phyloP scores from a whole-genome alignment of 257 asterid genomes.

The Nicotiana noctiflora region DNA sequence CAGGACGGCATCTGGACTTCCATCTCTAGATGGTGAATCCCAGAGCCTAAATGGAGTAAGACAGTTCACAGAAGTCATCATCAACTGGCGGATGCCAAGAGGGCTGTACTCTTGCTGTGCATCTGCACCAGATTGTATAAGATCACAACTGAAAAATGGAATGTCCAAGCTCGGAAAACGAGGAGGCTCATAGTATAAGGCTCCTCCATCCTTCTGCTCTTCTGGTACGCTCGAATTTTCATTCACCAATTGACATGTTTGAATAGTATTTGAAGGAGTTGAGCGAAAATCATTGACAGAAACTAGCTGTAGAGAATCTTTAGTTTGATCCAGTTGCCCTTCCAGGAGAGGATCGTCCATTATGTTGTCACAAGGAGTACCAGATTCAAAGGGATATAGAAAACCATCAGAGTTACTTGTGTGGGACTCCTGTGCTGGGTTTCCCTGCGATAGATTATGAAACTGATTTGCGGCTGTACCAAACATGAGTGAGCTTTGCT shows the following conservation, averaged over 20 bases:
- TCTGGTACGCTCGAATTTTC: conserved; percentile 19
- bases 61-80: conserved; percentile 62
- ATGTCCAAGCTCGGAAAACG: conserved; percentile 86
- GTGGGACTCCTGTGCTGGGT: conserved; percentile 32
- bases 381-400: conserved; percentile 28
- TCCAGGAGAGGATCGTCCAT: conserved; percentile 4
- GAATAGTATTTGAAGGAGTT: conserved; percentile 33
- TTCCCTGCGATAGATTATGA: conserved; percentile 26
- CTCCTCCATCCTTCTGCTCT: conserved; percentile 51
- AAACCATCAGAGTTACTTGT: conserved; percentile 32
- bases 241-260: conserved; percentile 28
- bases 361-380: conserved; percentile 27
- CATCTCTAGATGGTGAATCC: conserved; percentile 90
- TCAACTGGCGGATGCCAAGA: conserved; percentile 89
- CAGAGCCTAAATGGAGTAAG: conserved; percentile 62
- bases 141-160: conserved; percentile 92
- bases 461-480: conserved; percentile 35
- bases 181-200: conserved; percentile 83
- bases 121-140: conserved; percentile 62
- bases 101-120: conserved; percentile 93
- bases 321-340: conserved; percentile 30
- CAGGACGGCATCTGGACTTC: conserved; percentile 67
- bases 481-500: conserved; percentile 30
- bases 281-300: conserved; percentile 48
- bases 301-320: conserved; percentile 35